Evolutionary conservation across 371 early-diverging fungal species (phyloP).

Genomic region (Lichtheimia corymbifera): DNA sequence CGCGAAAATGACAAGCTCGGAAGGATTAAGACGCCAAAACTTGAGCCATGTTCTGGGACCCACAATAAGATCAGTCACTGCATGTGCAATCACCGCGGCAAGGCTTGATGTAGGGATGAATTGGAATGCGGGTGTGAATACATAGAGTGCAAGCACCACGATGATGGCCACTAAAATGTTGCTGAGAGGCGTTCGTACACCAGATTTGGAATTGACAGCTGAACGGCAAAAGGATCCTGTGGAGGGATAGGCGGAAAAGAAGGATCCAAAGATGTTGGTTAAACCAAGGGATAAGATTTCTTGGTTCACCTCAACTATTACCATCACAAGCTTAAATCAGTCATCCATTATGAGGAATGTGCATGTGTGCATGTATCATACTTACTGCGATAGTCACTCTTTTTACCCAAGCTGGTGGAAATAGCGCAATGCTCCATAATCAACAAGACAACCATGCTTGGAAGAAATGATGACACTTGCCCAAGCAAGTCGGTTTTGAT

Average conservation of each 20-base stretch:
- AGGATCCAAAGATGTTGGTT: constrained; percentile 76
- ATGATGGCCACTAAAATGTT: constrained; percentile 76
- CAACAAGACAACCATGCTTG: constrained; percentile 70
- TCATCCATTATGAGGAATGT: background rate
- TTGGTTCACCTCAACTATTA: constrained; percentile 66
- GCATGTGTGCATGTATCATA: background rate
- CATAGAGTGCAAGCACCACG: constrained; percentile 73
- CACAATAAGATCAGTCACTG: constrained; percentile 62
- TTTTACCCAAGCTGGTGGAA: constrained; percentile 75
- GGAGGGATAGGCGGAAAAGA: constrained; percentile 81
- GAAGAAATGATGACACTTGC: constrained; percentile 52
- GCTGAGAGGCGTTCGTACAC: constrained; percentile 74
- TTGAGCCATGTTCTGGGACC: constrained; percentile 51
- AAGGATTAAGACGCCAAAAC: constrained; percentile 40
- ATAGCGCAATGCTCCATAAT: constrained; percentile 90
- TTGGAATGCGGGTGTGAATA: constrained; percentile 80
- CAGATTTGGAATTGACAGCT: constrained; percentile 73
- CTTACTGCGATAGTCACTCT: constrained; percentile 50
- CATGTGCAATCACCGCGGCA: constrained; percentile 76
- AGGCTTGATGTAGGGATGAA: constrained; percentile 80
- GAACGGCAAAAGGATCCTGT: constrained; percentile 89
- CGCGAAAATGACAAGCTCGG: constrained; percentile 38
- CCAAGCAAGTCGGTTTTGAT: constrained; percentile 42
- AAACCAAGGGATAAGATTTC: constrained; percentile 83
- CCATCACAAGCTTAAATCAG: background rate